These are phyloP conservation scores for Beauveria varroae DNA, from an alignment of 2,329 filamentous ascomycete species.

Conservation along the genomic window DNA sequence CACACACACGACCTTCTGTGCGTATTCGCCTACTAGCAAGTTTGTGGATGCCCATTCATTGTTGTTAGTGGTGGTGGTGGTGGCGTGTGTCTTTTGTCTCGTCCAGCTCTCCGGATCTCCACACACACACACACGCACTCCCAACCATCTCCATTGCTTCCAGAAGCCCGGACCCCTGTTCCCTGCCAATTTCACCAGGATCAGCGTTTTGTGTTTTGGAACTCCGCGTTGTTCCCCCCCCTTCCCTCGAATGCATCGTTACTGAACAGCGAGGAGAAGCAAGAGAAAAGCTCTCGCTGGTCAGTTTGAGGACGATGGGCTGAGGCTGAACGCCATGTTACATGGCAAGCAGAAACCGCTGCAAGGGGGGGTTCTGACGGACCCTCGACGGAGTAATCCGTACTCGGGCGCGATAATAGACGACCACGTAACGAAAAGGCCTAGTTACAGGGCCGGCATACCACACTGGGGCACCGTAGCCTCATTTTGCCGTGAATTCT, in stretches of 20 bases:
- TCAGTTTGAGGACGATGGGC: not conserved
- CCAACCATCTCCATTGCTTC: not conserved
- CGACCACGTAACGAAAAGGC: no score
- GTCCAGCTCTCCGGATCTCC: not conserved
- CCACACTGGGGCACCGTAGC: not conserved
- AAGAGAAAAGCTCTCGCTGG: not conserved
- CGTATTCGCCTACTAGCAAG: no score
- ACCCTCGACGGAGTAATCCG: no score
- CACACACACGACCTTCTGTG: no score
- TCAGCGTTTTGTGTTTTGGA: not conserved
- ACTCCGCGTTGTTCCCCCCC: not conserved
- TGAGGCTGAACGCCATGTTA: not conserved
- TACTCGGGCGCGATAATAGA: no score
- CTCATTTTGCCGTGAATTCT: not conserved
- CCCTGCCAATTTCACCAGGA: not conserved
- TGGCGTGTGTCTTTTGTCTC: not conserved
- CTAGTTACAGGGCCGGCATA: not conserved
- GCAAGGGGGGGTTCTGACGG: no score
- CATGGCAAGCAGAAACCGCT: not conserved
- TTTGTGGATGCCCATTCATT: no score
- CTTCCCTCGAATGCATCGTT: not conserved
- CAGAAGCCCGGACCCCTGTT: slow-evolving; percentile 6
- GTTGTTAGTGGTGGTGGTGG: not conserved
- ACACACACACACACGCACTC: not conserved
- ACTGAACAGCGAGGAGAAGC: not conserved